Base-by-base conservation (phyloP, 139 green algal genomes). In the Diplosphaera chodatii region DNA sequence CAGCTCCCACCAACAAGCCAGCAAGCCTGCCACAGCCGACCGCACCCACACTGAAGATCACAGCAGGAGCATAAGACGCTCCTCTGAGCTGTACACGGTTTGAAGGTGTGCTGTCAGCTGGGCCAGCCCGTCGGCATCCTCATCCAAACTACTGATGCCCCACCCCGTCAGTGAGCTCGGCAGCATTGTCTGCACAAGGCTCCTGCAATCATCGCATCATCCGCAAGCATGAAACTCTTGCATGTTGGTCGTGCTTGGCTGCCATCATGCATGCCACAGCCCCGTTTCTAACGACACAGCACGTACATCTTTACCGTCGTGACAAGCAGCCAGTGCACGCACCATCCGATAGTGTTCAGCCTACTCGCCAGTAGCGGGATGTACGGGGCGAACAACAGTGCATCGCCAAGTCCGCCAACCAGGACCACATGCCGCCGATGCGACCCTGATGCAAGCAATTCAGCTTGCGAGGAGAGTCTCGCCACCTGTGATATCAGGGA, bases 81-180 rank as follows among this genome's bases (percentile, higher is more conserved):
- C 48, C 48, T 59, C 48, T 59, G 48, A 59, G 18, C 25, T 18
- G 18, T n/a, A 59, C 3, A 18, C 48, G 18, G 48, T n/a, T 25
- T 69, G 69, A 15, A 91, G 75, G 68, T 71, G 40, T 0, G 56
- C 3, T n/a, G 65, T 56, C 28, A 94, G 82, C 41, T 75, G n/a
- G 20, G 69, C 63, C 25, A 94, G 59, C 55, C 95, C 90, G 1
- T 72, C 70, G 2, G 86, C 88, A 78, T 95, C 90, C 0, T 83
- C 64, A 66, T 92, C 82, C 55, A 95, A 40, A 32, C 66, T 82
- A 2, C 63, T 32, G 1, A 80, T 63, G 25, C 90, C 90, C 65
- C 81, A 95, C 18, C 87, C 89, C 68, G 59, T 64, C 66, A 87
- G 84, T 0, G 77, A 85, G 3, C 73, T 85, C 5, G 75, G 80